Evolutionary conservation across 257 asterid genomes (phyloP).

Genomic region (Solanum pimpinellifolium): DNA sequence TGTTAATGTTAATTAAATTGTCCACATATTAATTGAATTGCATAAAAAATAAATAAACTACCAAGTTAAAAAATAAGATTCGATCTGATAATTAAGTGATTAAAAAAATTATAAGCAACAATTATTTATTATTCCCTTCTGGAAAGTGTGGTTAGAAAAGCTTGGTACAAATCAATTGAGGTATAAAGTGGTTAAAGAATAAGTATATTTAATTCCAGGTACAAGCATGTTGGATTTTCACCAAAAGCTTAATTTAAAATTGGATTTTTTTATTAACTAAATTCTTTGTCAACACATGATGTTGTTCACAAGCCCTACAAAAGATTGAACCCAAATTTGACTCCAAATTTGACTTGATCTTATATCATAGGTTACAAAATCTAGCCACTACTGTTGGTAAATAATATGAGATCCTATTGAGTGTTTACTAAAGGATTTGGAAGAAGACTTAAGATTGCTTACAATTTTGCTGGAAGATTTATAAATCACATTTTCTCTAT

Average conservation of each 20-base stretch:
- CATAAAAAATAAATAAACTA: neutral
- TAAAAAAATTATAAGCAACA: neutral
- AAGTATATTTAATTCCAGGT: neutral
- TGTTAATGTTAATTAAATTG: neutral
- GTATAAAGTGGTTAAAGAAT: neutral
- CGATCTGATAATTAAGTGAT: neutral
- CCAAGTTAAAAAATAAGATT: neutral
- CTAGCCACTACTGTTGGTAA: neutral
- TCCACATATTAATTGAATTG: neutral
- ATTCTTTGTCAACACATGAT: neutral
- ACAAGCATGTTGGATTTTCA: neutral
- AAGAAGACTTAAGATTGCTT: too few species aligned
- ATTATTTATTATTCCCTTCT: neutral
- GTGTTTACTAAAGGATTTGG: too few species aligned
- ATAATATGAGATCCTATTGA: neutral
- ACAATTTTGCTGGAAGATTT: too few species aligned
- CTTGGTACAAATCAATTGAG: neutral
- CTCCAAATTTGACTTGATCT: neutral
- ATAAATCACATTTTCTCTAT: too few species aligned
- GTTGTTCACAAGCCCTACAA: neutral
- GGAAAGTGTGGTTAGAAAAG: neutral
- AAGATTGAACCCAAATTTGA: neutral
- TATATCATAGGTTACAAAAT: neutral
- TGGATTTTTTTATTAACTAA: neutral
- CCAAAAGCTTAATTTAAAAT: neutral